Evolutionary conservation across 306 rosid species (phyloP).

Genomic region (Betula pendula): DNA sequence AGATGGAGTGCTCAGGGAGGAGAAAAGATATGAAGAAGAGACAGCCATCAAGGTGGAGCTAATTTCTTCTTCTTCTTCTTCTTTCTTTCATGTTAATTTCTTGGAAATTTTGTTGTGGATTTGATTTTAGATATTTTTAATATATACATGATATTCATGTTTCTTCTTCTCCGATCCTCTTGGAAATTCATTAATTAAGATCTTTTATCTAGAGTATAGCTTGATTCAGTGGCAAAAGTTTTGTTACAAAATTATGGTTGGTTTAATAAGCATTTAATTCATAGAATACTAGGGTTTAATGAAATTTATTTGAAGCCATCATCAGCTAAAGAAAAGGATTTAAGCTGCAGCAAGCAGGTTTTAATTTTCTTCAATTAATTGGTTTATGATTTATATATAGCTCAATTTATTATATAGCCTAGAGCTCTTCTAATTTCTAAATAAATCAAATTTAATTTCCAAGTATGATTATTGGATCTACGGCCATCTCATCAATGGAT

Average conservation of each 20-base stretch:
- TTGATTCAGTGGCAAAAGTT: no score
- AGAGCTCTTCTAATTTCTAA: no score
- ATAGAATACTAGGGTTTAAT: no score
- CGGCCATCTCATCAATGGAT: background rate
- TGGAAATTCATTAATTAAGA: no score
- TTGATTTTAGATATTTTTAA: constrained; percentile 3
- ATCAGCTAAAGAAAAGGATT: constrained; percentile 18
- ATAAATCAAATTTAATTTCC: no score
- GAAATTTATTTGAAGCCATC: constrained; percentile 20
- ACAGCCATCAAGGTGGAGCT: constrained; percentile 40
- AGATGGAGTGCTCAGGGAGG: constrained; percentile 35
- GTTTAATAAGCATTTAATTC: no score
- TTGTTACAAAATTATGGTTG: no score
- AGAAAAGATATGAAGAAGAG: constrained; percentile 34
- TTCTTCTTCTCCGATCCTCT: background rate
- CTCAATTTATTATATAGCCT: no score
- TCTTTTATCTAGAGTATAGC: no score
- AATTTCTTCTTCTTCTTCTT: constrained; percentile 4
- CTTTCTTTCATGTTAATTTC: background rate
- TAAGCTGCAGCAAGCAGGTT: constrained; percentile 5
- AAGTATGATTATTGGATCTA: no score
- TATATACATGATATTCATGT: no score
- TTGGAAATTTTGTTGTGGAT: constrained; percentile 10
- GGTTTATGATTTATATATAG: no score
- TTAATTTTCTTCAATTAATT: background rate